phyloP scores from a whole-genome alignment of 2,329 filamentous ascomycete genomes.

The Ophidiomyces ophidiicola region DNA sequence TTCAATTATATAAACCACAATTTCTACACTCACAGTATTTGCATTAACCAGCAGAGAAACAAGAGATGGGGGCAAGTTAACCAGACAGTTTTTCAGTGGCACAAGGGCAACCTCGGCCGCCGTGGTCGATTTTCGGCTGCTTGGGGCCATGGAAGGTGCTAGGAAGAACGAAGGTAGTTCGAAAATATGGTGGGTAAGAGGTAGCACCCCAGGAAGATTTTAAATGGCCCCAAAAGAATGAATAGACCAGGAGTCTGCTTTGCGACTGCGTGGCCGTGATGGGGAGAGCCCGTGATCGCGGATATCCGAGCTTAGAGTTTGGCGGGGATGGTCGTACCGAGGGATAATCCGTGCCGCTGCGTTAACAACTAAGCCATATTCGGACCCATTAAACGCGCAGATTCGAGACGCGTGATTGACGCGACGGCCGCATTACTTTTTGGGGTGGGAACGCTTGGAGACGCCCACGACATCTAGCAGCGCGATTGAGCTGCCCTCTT shows the following conservation, averaged over 20 bases:
- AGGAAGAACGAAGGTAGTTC: not conserved
- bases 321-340: constrained; percentile 21
- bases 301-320: constrained; percentile 10
- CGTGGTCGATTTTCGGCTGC: constrained; percentile 42
- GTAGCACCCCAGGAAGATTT: constrained; percentile 9
- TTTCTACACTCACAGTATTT: constrained; percentile 57
- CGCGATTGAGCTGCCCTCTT: too few species aligned
- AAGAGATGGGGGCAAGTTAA: constrained; percentile 77
- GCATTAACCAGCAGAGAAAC: constrained; percentile 76
- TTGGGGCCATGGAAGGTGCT: constrained; percentile 28
- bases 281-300: constrained; percentile 18
- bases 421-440: constrained; percentile 8
- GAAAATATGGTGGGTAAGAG: not conserved
- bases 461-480: too few species aligned
- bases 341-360: constrained; percentile 26
- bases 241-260: constrained; percentile 12
- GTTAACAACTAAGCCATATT: constrained; percentile 15
- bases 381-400: constrained; percentile 10
- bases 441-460: too few species aligned
- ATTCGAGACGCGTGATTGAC: not conserved
- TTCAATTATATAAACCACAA: not conserved
- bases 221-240: constrained; percentile 15
- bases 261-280: not conserved
- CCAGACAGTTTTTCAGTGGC: constrained; percentile 84
- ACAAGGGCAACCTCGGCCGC: constrained; percentile 74